These are phyloP conservation scores for Teratosphaeria gauchensis DNA, from an alignment of 2,329 filamentous ascomycete genomes.

Conservation along the genomic window DNA sequence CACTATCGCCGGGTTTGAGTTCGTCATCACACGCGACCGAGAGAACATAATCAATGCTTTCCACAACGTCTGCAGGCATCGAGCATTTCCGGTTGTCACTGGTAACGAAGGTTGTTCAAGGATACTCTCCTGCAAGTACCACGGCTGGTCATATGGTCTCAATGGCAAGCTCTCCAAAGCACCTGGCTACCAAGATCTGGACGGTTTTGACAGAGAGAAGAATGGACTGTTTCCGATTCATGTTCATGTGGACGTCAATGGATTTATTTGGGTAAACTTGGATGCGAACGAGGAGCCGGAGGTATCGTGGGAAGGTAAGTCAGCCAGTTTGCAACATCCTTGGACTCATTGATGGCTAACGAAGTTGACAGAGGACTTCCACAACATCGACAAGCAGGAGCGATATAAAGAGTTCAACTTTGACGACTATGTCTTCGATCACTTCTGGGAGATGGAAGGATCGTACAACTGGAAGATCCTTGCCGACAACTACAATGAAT, in stretches of 20 bases:
- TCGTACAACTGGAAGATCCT: constrained; percentile 53
- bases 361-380: constrained; percentile 26
- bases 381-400: constrained; percentile 37
- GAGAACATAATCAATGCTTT: constrained; percentile 48
- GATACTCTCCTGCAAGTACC: constrained; percentile 51
- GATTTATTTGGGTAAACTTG: constrained; percentile 52
- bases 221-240: constrained; percentile 50
- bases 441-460: constrained; percentile 39
- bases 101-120: constrained; percentile 41
- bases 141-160: constrained; percentile 54
- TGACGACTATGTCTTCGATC: constrained; percentile 7
- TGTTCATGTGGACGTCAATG: constrained; percentile 42
- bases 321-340: background rate
- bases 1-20: constrained; percentile 46
- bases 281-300: constrained; percentile 39
- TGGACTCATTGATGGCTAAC: constrained; percentile 3
- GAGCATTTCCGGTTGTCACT: constrained; percentile 50
- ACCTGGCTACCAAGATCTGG: constrained; percentile 47
- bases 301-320: constrained; percentile 33
- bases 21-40: constrained; percentile 44
- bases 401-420: constrained; percentile 24
- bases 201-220: constrained; percentile 46
- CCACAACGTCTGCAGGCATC: constrained; percentile 54
- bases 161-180: constrained; percentile 51
- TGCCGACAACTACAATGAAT: constrained; percentile 57